Percentiles rank a stretch among this genome's conserved stretches.
These are phyloP conservation scores for Boletus insuetus DNA, from an alignment of 768 basidiomycete genomes.

Conservation along the genomic window DNA sequence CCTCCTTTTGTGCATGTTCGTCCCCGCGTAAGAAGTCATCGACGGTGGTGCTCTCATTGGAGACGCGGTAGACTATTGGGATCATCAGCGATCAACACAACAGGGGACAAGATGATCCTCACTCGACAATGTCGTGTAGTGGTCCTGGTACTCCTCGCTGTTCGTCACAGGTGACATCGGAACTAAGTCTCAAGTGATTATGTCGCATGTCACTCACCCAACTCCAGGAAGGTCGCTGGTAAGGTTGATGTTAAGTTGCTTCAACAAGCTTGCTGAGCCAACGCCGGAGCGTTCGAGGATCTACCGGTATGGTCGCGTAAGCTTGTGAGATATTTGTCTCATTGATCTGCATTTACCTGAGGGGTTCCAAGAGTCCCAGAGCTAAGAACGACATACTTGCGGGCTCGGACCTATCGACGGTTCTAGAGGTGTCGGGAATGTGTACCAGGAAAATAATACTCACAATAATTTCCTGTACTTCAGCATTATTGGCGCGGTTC, in stretches of 20 bases:
- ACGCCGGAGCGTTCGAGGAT: constrained; percentile 75
- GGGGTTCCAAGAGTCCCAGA: constrained; percentile 69
- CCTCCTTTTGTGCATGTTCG: constrained; percentile 55
- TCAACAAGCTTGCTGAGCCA: constrained; percentile 51
- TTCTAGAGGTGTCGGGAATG: not conserved
- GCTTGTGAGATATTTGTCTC: not conserved
- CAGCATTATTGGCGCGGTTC: constrained; percentile 52
- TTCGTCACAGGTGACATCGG: not conserved
- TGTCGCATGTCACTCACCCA: constrained; percentile 36
- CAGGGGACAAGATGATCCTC: constrained; percentile 14
- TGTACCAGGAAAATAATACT: not conserved
- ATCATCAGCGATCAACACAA: not conserved
- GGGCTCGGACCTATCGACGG: constrained; percentile 42
- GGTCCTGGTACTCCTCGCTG: constrained; percentile 72
- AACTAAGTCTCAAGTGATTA: not conserved
- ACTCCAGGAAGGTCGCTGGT: no score
- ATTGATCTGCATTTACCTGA: constrained; percentile 29
- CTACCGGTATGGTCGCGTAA: constrained; percentile 21
- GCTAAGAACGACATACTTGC: constrained; percentile 65
- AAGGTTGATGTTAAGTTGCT: constrained; percentile 39
- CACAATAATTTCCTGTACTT: constrained; percentile 57
- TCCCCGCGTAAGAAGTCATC: constrained; percentile 73
- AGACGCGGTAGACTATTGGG: constrained; percentile 59
- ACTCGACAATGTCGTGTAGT: constrained; percentile 69
- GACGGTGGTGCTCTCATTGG: constrained; percentile 57